Conservation (phyloP, 2,329 filamentous ascomycete species). For the Cryphonectria radicalis region DNA sequence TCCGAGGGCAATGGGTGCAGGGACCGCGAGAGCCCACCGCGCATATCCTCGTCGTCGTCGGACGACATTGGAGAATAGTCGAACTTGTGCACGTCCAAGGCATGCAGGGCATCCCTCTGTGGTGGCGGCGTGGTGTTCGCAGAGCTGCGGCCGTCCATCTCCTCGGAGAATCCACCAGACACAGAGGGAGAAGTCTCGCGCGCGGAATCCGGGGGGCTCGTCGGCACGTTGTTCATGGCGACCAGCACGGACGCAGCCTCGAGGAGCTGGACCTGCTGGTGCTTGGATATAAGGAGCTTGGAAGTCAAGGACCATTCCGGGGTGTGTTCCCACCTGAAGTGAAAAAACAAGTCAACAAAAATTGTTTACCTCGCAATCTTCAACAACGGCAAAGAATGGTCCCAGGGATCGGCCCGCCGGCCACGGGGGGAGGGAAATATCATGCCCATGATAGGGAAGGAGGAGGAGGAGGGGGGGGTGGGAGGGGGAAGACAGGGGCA, state of each 20-base stretch:
- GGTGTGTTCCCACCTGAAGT: conserved; percentile 95
- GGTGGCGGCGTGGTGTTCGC: conserved; percentile 92
- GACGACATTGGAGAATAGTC: conserved; percentile 53
- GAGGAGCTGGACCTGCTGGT: conserved; percentile 96
- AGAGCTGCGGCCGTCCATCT: conserved; percentile 78
- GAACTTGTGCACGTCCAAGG: conserved; percentile 39
- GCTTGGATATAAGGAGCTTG: conserved; percentile 97
- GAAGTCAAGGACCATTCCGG: conserved; percentile 97
- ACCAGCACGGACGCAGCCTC: conserved; percentile 97
- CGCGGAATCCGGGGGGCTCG: conserved; percentile 67
- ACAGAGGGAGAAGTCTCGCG: conserved; percentile 77
- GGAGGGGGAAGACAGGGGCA: conserved; percentile 64
- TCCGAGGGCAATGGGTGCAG: conserved; percentile 73
- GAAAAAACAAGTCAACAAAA: conserved; percentile 48
- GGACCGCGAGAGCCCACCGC: conserved; percentile 70
- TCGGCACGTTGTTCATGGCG: conserved; percentile 71
- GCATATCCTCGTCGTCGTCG: conserved; percentile 63
- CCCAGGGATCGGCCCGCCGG: conserved; percentile 21
- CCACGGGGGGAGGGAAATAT: conserved; percentile 38
- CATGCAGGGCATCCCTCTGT: conserved; percentile 65
- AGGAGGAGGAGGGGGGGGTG: conserved; percentile 54
- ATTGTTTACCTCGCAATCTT: conserved; percentile 39
- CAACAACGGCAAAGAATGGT: conserved; percentile 35
- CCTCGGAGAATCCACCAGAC: conserved; percentile 75
- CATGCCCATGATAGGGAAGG: conserved; percentile 41